Evolutionary conservation across 2,329 filamentous ascomycete species (phyloP), one percentile per base, ranked within the genome.

Genomic region (Xylariales sp.): DNA sequence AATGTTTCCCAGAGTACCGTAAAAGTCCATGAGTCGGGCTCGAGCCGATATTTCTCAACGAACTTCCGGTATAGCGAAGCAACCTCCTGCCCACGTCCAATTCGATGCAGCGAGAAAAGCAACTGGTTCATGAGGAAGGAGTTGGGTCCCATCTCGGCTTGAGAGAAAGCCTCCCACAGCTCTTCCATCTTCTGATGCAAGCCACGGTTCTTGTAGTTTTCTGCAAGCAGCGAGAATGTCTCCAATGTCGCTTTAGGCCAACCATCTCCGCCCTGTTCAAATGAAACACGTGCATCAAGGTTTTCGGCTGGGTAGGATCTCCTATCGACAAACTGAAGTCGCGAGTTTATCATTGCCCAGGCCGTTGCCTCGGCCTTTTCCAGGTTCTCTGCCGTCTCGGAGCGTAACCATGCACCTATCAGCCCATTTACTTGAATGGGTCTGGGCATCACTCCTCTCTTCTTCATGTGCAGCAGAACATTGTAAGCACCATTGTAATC

Each of bases 351-450:
- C 87, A 93, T 91, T 38, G 74, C 68, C 85, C 85, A 89, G 3
- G 76, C 86, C 37, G 88, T 67, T 25, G 68, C 60, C 50, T 89
- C 84, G 3, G 84, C 87, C 50, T 74, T 76, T 34, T 74, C 63
- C 37, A 76, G 61, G 38, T 80, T 66, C 16, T 65, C 62, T 2
- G 66, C 64, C 6, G 65, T 74, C 16, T 76, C 76, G 5, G 78
- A 72, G 32, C 88, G 76, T 36, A 93, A 69, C 75, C 85, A 89
- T 2, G 84, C 86, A 7, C 82, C 85, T 38, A 95, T 78, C 15
- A 95, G 70, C 6, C 87, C 85, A 53, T 95, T 95, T 40, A 93
- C 70, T 47, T 94, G 86, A 36, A 85, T 82, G 2, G 85, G 69
- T 28, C 85, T 79, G 3, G 87, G 81, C 40, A 70, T 69, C 23